These are phyloP conservation scores for Hymenoscyphus infarciens DNA, from an alignment of 2,329 filamentous ascomycete species.

Conservation along the genomic window DNA sequence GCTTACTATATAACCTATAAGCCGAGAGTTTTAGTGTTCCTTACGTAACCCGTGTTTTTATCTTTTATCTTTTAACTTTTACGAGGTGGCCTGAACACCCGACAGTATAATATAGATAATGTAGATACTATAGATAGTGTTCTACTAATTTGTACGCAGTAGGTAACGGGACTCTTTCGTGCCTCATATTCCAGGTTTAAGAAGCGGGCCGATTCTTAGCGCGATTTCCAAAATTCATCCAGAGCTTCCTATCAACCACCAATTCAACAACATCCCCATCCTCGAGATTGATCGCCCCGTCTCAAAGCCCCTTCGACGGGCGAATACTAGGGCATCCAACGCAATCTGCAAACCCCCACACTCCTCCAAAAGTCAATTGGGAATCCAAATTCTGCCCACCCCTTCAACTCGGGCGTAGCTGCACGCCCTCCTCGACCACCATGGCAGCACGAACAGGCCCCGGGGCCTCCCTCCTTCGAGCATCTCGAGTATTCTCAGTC, in stretches of 20 bases:
- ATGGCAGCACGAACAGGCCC: constrained; percentile 46
- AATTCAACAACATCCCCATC: background rate
- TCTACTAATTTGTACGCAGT: no score
- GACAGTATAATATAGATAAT: no score
- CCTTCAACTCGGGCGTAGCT: constrained; percentile 1
- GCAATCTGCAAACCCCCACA: background rate
- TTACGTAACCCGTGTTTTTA: no score
- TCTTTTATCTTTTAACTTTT: no score
- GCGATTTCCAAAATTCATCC: constrained; percentile 1
- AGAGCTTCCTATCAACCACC: background rate
- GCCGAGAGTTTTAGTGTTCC: no score
- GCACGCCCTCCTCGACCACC: constrained; percentile 8
- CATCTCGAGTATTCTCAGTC: constrained; percentile 85
- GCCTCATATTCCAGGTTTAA: background rate
- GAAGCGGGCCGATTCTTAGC: background rate
- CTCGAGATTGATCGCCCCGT: background rate
- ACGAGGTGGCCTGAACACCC: no score
- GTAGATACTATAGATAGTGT: no score
- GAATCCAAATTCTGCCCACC: background rate
- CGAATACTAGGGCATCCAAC: background rate
- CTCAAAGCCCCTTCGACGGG: background rate
- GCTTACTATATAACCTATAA: no score
- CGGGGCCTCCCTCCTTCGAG: constrained; percentile 69
- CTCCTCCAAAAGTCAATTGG: background rate
- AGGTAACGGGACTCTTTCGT: no score